Percentiles rank a stretch among this genome's conserved stretches.
Evolutionary conservation across 2,329 filamentous ascomycete genomes (phyloP).

Genomic region (Pestalotiopsis sp.): DNA sequence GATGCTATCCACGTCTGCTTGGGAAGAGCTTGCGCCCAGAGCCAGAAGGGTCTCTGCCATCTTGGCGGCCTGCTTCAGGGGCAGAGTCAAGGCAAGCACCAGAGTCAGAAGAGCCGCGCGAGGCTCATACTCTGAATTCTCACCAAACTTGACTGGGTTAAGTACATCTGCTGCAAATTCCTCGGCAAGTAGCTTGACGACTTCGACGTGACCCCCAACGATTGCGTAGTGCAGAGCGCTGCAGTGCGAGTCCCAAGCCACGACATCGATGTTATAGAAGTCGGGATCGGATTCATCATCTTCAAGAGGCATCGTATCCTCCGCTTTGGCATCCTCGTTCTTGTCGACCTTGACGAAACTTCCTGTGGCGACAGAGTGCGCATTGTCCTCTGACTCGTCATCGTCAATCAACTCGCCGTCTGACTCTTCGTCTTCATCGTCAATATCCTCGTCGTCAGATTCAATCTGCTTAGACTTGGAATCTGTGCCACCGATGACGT

Average conservation of each 20-base stretch:
- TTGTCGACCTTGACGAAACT: constrained; percentile 71
- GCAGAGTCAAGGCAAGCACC: constrained; percentile 65
- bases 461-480: neutral
- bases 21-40: constrained; percentile 71
- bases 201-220: constrained; percentile 66
- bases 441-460: constrained; percentile 28
- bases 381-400: constrained; percentile 52
- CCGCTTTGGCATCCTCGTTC: constrained; percentile 35
- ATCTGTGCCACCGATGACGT: constrained; percentile 18
- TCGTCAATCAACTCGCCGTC: constrained; percentile 49
- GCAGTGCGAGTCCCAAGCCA: constrained; percentile 77
- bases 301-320: constrained; percentile 46
- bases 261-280: constrained; percentile 73
- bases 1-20: constrained; percentile 65
- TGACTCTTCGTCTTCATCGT: constrained; percentile 36
- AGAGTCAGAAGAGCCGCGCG: constrained; percentile 67
- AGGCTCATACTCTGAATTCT: constrained; percentile 46
- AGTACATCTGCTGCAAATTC: constrained; percentile 77
- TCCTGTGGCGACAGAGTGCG: constrained; percentile 59
- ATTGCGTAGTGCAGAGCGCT: constrained; percentile 81
- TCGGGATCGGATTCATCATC: constrained; percentile 70
- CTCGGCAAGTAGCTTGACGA: constrained; percentile 68
- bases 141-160: constrained; percentile 68
- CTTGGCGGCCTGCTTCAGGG: constrained; percentile 59
- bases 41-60: constrained; percentile 67